Evolutionary conservation across 1,284 basidiomycete genomes (phyloP).

Genomic region (Ganoderma leucocontextum): DNA sequence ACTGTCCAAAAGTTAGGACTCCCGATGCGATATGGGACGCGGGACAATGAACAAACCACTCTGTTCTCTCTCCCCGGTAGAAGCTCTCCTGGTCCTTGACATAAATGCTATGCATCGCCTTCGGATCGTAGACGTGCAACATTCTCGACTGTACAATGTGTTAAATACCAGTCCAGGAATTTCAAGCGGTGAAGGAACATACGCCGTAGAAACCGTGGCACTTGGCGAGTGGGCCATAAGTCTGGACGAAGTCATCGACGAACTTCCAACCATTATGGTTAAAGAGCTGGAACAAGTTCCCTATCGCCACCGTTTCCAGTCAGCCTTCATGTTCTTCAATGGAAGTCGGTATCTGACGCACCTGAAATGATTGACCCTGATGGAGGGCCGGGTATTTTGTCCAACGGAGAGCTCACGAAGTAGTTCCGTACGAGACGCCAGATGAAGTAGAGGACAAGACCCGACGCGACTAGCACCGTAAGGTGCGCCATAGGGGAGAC

Average conservation of each 20-base stretch:
- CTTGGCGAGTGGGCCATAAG: constrained; percentile 7
- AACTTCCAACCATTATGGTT: constrained; percentile 14
- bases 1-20: not conserved
- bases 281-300: constrained; percentile 12
- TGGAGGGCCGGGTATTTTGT: constrained; percentile 35
- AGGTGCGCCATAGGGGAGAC: constrained; percentile 2
- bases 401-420: constrained; percentile 25
- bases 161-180: not conserved
- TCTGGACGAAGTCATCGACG: constrained; percentile 3
- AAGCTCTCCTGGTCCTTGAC: constrained; percentile 42
- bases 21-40: not conserved
- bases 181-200: not conserved
- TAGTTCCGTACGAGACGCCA: constrained; percentile 9
- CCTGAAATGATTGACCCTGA: constrained; percentile 30
- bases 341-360: constrained; percentile 1
- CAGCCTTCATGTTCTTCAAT: not conserved
- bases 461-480: not conserved
- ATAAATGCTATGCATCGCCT: constrained; percentile 39
- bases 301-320: not conserved
- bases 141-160: constrained; percentile 22
- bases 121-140: constrained; percentile 37
- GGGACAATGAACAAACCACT: not conserved
- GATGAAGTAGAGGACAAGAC: not conserved
- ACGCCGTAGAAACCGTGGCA: constrained; percentile 8
- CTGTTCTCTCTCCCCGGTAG: constrained; percentile 25